phyloP scores from a whole-genome alignment of 805 yeast species.

The Saturnispora besseyi region DNA sequence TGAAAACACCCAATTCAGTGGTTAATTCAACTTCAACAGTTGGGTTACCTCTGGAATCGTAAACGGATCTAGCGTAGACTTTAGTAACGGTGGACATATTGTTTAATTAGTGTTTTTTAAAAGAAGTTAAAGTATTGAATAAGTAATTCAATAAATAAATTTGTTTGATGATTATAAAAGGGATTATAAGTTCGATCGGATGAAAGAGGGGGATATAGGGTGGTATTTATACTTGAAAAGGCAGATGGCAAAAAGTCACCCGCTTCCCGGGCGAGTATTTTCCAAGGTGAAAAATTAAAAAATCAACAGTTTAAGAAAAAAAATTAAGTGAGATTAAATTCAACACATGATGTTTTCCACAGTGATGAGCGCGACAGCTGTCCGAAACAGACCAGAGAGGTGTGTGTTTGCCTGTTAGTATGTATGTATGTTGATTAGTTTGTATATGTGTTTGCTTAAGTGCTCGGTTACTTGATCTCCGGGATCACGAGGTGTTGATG shows the following conservation, averaged over 20 bases:
- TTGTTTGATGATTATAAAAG: background rate
- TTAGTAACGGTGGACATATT: slow-evolving; percentile 60
- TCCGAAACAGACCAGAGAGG: too few species aligned
- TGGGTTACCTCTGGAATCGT: slow-evolving; percentile 99
- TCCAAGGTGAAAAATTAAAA: background rate
- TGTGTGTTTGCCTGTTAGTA: too few species aligned
- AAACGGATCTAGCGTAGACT: slow-evolving; percentile 90
- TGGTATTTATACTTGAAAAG: background rate
- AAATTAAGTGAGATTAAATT: too few species aligned
- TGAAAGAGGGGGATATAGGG: background rate
- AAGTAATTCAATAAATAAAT: background rate
- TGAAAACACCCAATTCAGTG: slow-evolving; percentile 89
- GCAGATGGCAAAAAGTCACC: background rate
- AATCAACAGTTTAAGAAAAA: too few species aligned
- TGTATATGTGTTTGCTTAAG: too few species aligned
- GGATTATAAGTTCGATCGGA: background rate
- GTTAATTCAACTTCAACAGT: slow-evolving; percentile 96
- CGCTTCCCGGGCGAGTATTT: background rate
- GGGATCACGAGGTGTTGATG: too few species aligned
- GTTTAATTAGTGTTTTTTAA: background rate
- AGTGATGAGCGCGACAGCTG: too few species aligned
- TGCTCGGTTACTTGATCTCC: too few species aligned
- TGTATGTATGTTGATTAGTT: too few species aligned
- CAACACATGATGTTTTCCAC: too few species aligned
- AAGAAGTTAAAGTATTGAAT: background rate